A percentile compares a stretch with the other conserved stretches of the same genome.
Evolutionary conservation across 2,329 filamentous ascomycete genomes (phyloP).

Genomic region (Aspergillus pseudonomiae): DNA sequence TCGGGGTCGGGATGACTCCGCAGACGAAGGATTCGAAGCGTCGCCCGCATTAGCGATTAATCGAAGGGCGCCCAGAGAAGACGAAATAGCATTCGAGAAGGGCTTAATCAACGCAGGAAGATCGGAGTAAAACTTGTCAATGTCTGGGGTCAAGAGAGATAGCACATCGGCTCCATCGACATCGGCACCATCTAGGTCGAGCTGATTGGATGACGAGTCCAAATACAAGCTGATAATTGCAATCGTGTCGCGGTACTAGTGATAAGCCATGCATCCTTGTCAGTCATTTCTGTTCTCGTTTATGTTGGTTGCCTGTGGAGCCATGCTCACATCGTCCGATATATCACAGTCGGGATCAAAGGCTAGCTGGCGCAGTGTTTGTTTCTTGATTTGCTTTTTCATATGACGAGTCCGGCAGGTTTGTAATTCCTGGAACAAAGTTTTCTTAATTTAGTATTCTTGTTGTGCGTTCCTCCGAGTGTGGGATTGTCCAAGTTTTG

Average conservation of each 20-base stretch:
- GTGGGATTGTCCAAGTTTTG: background rate
- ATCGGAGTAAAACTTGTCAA: constrained; percentile 38
- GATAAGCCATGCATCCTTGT: background rate
- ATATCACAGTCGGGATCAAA: constrained; percentile 37
- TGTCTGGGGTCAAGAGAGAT: constrained; percentile 38
- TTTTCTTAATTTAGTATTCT: background rate
- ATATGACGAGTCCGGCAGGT: constrained; percentile 34
- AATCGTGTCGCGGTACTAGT: constrained; percentile 39
- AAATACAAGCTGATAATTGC: constrained; percentile 43
- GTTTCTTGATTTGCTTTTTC: constrained; percentile 39
- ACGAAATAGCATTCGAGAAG: constrained; percentile 32
- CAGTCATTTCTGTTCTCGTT: background rate
- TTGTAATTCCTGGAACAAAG: constrained; percentile 36
- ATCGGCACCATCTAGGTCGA: constrained; percentile 24
- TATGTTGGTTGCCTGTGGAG: background rate
- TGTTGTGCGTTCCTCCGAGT: background rate
- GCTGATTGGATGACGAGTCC: constrained; percentile 29
- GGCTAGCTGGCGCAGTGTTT: constrained; percentile 34
- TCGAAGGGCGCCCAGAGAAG: constrained; percentile 31
- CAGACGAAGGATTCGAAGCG: constrained; percentile 12
- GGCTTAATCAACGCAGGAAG: constrained; percentile 28
- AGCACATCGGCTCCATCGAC: constrained; percentile 27
- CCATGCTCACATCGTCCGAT: constrained; percentile 35
- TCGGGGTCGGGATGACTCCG: constrained; percentile 19
- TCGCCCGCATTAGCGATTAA: constrained; percentile 26